Percentiles rank a stretch among this genome's conserved stretches.
phyloP scores from a whole-genome alignment of 306 rosid species.

The Rosa lucieae region DNA sequence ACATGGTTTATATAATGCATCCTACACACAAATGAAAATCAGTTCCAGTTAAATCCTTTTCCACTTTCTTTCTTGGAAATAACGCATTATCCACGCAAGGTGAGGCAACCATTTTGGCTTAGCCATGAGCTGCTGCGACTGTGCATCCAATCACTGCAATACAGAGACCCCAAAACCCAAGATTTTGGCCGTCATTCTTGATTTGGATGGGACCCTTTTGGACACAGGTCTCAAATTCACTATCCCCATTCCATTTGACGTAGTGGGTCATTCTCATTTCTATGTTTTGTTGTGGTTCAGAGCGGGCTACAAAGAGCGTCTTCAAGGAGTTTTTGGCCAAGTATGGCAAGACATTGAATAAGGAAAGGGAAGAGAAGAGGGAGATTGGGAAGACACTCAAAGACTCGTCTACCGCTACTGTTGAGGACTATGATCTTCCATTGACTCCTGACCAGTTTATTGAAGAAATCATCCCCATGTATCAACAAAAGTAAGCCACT shows the following conservation, averaged over 20 bases:
- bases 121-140: constrained; percentile 46
- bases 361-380: constrained; percentile 52
- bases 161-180: constrained; percentile 27
- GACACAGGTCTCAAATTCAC: constrained; percentile 56
- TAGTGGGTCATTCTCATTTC: neutral
- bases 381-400: constrained; percentile 66
- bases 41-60: constrained; percentile 1
- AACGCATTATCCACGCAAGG: neutral
- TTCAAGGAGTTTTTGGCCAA: constrained; percentile 56
- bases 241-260: neutral
- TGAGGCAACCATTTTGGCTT: neutral
- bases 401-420: constrained; percentile 49
- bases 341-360: constrained; percentile 55
- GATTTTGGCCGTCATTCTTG: constrained; percentile 63
- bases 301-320: constrained; percentile 55
- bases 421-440: constrained; percentile 67
- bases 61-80: neutral
- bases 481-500: constrained; percentile 50
- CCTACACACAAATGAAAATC: neutral
- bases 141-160: neutral
- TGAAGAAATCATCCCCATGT: constrained; percentile 61
- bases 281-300: constrained; percentile 32
- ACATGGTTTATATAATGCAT: neutral
- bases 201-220: constrained; percentile 86
- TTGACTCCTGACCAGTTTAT: constrained; percentile 66